Evolutionary conservation across 2,329 filamentous ascomycete genomes (phyloP), one percentile per base, ranked within the genome.

Genomic region (Alternaria ethzedia): DNA sequence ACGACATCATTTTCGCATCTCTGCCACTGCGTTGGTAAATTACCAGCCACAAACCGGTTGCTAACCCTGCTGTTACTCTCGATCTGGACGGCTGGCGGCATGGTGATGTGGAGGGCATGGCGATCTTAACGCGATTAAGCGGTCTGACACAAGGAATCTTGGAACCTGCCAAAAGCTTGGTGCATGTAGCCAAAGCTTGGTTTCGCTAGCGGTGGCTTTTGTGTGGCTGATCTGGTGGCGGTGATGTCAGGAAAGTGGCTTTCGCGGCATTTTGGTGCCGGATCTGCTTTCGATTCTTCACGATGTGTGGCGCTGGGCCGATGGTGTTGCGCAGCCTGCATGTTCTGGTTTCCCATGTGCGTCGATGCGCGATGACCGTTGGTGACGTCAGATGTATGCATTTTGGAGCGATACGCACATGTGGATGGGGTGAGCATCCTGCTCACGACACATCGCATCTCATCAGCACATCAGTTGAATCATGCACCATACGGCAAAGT

Each of bases 11-110:
- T 49, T 57, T 69, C 61, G 47, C 60, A 41, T 57, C 65, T 54
- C 67, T 50, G 21, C 66, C 60, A 67, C 65, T 54, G 44, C 50
- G 43, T 57, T 52, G 57, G 57, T 65, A 57, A 63, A 30, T 30
- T 20, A 21, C 25, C 57, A 70, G 75, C 73, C 73, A 74, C 74
- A 77, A 77, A 74, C 75, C 70, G 61, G 75, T 60, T 70, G 26
- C 59, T 32, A 74, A 64, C 72, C 73, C 59, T 69, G 68, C 59
- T 41, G n/a, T 57, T 7, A 23, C 15, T 23, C 32, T 32, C 30
- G 46, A 51, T 58, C 41, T 23, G 43, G 54, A 44, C 32, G 8
- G 20, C 21, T 23, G 45, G 58, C 55, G 54, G 50, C 21, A 55
- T 44, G 20, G 44, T 60, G 54, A 63, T 65, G 66, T 49, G 55